Evolutionary conservation across 768 basidiomycete species (phyloP).

Genomic region (Trametes maxima): DNA sequence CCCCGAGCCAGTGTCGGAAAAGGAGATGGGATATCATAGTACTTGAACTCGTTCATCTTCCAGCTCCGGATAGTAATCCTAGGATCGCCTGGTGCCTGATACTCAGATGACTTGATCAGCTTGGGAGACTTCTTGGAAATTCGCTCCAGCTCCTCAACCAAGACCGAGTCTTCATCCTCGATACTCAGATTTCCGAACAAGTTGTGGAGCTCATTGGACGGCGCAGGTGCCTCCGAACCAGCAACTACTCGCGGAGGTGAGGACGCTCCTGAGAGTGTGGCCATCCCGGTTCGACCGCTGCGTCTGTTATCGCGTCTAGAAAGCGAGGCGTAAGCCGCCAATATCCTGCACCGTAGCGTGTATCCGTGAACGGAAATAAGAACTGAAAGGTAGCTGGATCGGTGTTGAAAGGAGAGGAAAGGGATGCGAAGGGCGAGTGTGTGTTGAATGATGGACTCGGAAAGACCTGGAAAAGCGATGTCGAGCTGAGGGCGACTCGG

Average conservation of each 20-base stretch:
- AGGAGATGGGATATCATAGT: constrained; percentile 84
- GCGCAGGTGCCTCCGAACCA: not conserved
- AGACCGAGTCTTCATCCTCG: constrained; percentile 51
- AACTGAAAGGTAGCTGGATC: not conserved
- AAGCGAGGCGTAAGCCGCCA: too few relatives aligned
- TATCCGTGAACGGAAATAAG: too few relatives aligned
- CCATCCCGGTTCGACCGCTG: not conserved
- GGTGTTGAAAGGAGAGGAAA: not conserved
- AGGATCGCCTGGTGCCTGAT: constrained; percentile 60
- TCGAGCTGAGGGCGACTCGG: not conserved
- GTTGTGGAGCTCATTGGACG: constrained; percentile 3
- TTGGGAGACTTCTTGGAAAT: constrained; percentile 61
- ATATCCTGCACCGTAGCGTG: too few relatives aligned
- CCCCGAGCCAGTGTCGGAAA: constrained; percentile 97
- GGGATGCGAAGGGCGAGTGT: not conserved
- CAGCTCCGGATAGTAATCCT: constrained; percentile 71
- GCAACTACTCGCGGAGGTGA: not conserved
- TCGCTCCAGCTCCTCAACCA: constrained; percentile 55
- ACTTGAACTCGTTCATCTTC: constrained; percentile 99
- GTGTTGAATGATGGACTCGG: constrained; percentile 12
- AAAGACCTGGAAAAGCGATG: constrained; percentile 2
- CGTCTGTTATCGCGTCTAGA: not conserved
- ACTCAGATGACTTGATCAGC: constrained; percentile 61
- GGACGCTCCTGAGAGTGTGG: not conserved
- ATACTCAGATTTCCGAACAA: constrained; percentile 3